A percentile compares a stretch with the other conserved stretches of the same genome.
These are phyloP conservation scores for Microdochium bolleyi DNA, from an alignment of 2,329 filamentous ascomycete genomes.

Conservation along the genomic window DNA sequence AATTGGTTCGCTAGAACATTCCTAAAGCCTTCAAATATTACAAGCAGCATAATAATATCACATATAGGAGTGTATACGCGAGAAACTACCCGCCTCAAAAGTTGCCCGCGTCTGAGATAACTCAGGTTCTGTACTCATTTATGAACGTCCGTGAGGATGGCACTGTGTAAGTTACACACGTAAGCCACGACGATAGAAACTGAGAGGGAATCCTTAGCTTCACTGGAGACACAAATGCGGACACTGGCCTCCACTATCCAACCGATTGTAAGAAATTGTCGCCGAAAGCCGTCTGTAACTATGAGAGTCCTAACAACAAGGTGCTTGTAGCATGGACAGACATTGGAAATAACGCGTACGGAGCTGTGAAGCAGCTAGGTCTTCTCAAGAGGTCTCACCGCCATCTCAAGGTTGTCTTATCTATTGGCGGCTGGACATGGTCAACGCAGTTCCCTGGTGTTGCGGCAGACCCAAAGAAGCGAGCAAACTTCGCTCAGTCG, in stretches of 20 bases:
- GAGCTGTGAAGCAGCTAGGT: constrained; percentile 72
- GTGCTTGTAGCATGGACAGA: constrained; percentile 47
- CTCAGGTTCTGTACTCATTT: constrained; percentile 75
- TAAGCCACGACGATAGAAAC: constrained; percentile 4
- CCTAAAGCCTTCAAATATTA: not conserved
- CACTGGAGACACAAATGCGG: constrained; percentile 62
- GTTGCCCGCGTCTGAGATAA: constrained; percentile 61
- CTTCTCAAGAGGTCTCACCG: constrained; percentile 71
- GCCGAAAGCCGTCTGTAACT: constrained; percentile 1
- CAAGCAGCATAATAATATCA: not conserved
- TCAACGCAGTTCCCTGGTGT: constrained; percentile 66
- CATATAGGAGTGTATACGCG: constrained; percentile 59
- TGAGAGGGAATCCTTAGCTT: constrained; percentile 25
- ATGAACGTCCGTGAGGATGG: constrained; percentile 66
- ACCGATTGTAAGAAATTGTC: constrained; percentile 53
- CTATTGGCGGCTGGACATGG: constrained; percentile 82
- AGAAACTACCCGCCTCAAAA: constrained; percentile 65
- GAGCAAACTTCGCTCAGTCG: constrained; percentile 61
- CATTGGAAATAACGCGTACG: constrained; percentile 65
- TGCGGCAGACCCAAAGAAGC: constrained; percentile 52
- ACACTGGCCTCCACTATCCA: constrained; percentile 65
- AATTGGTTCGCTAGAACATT: constrained; percentile 32
- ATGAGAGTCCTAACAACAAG: too few species aligned
- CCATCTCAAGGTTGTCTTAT: constrained; percentile 71
- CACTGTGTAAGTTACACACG: constrained; percentile 48